A percentile compares a stretch with the other conserved stretches of the same genome.
Conservation (phyloP, 1,284 basidiomycete genomes). For the Sporisorium sorghi region DNA sequence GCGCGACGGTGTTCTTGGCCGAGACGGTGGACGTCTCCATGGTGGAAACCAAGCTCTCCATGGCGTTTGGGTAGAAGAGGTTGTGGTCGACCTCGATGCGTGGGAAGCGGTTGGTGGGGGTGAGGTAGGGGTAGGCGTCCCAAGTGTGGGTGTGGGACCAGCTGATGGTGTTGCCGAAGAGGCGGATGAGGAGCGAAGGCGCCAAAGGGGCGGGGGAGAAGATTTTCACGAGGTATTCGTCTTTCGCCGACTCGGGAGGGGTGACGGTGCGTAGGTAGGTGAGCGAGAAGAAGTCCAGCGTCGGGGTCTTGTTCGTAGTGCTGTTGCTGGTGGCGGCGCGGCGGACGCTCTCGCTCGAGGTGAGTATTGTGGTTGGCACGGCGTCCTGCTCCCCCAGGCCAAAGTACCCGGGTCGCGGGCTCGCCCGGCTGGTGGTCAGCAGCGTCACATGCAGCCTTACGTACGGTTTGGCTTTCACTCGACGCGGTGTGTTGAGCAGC, state of each 20-base stretch:
- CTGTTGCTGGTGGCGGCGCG: too few species aligned
- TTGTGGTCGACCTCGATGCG: constrained; percentile 80
- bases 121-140: constrained; percentile 74
- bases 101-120: constrained; percentile 78
- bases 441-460: constrained; percentile 89
- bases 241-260: constrained; percentile 56
- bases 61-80: constrained; percentile 88
- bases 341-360: constrained; percentile 69
- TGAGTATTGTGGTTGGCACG: constrained; percentile 79
- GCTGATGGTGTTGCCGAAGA: constrained; percentile 63
- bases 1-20: constrained; percentile 76
- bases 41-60: constrained; percentile 75
- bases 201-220: constrained; percentile 79
- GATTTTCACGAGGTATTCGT: constrained; percentile 72
- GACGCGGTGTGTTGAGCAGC: constrained; percentile 67
- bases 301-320: constrained; percentile 12
- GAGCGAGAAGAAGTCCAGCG: constrained; percentile 85
- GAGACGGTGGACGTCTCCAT: constrained; percentile 93
- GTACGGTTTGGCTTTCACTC: constrained; percentile 79
- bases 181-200: constrained; percentile 76
- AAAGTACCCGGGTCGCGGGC: constrained; percentile 80
- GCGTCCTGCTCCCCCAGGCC: constrained; percentile 71
- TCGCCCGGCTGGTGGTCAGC: constrained; percentile 79
- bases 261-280: constrained; percentile 80
- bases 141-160: constrained; percentile 86